Percentiles rank a stretch among this genome's conserved stretches.
Evolutionary conservation across 176 grass and related monocot species (phyloP).

Genomic region (Elaeis guineensis): DNA sequence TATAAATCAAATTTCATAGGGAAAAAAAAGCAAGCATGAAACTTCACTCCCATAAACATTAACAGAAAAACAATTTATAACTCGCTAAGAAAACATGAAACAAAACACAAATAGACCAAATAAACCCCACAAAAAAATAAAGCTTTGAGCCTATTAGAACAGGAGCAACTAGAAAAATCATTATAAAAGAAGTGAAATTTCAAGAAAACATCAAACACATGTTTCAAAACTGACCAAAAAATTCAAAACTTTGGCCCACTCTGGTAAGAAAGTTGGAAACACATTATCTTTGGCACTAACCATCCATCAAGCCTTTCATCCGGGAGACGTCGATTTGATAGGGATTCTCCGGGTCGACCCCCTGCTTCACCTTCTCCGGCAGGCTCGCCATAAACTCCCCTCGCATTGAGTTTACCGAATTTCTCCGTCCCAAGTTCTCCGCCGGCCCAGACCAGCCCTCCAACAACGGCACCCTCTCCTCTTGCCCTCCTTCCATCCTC

Average conservation of each 20-base stretch:
- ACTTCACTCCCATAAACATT: no score
- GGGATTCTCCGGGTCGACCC: constrained; percentile 57
- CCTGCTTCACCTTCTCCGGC: constrained; percentile 66
- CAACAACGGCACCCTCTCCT: constrained; percentile 39
- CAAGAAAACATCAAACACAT: background rate
- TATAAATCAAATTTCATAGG: no score
- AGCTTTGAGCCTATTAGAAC: no score
- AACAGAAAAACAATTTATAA: no score
- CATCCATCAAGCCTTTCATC: constrained; percentile 50
- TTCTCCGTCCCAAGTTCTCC: constrained; percentile 17
- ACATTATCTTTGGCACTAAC: constrained; percentile 6
- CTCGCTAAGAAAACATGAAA: no score
- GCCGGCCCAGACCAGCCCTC: background rate
- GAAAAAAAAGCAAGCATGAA: no score
- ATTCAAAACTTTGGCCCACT: background rate
- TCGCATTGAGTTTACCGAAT: constrained; percentile 57
- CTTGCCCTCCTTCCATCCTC: constrained; percentile 20
- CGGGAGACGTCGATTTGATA: constrained; percentile 64
- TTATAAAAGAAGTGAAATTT: no score
- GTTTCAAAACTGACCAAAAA: background rate
- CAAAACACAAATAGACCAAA: no score
- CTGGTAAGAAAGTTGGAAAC: background rate
- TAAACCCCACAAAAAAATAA: no score
- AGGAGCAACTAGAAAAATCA: no score
- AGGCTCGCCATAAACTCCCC: constrained; percentile 64